Base-by-base conservation (phyloP, 192 early-diverging fungal genomes). In the Pilobolus umbonatus region DNA sequence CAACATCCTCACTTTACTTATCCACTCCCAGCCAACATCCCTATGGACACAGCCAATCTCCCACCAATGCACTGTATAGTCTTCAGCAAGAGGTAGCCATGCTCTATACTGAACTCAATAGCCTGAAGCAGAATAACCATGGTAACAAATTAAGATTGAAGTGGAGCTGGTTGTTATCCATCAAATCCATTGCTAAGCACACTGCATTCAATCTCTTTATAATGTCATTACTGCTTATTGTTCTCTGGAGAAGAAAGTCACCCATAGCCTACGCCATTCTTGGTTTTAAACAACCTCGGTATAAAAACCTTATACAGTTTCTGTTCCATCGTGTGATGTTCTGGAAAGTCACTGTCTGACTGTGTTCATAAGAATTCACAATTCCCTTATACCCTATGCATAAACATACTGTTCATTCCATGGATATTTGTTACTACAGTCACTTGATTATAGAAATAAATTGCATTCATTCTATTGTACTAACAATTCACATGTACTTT, bases 241-340 rank as follows among this genome's bases (percentile, higher is more conserved):
- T 61, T 2, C 24, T 67, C 2, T 48, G 43, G 51, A 60, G 38
- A 54, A 44, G 53, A 29, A 60, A 48, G 15, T 61, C 58, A 14
- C 65, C 65, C 4, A 67, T 67, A 24, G 65, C 65, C 14, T 67
- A 67, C 46, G 58, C 51, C 24, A 42, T 67, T 10, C 7, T 67
- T 5, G 53, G 40, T 25, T 61, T 61, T 26, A 38, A 40, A 15
- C 50, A 49, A 4, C 65, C 65, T 9, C 38, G 59, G 26, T 29
- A 44, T 32, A 44, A 49, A 5, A 50, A 53, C 7, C 36, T 67
- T 22, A 35, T 46, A 24, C 28, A n/a, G 12, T 61, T 44, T 22
- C 31, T 67, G 5, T 34, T 42, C 17, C 19, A 55, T 25, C 32
- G 32, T 21, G 32, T 63, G 14, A 30, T 28, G 24, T 56, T 61